Conservation (phyloP, 345 rosid species). For the Rhodamnia rubescens region DNA sequence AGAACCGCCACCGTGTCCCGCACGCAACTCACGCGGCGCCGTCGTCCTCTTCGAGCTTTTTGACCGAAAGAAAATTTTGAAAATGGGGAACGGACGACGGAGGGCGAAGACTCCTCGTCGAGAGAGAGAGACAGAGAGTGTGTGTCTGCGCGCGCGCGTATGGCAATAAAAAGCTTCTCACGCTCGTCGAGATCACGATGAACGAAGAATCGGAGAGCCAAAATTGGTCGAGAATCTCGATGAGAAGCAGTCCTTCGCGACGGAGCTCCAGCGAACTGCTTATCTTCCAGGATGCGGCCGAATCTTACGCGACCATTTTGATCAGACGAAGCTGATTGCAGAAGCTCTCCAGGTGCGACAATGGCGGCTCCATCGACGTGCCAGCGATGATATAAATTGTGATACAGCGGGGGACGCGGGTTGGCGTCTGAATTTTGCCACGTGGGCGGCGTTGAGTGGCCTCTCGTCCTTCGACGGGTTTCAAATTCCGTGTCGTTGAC, state of each 20-base stretch:
- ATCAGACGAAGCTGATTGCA: background rate
- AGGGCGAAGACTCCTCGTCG: background rate
- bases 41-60: background rate
- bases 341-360: background rate
- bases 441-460: background rate
- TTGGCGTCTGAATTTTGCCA: background rate
- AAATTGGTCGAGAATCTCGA: background rate
- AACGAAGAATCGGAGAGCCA: background rate
- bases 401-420: too few species aligned
- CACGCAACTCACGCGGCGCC: background rate
- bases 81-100: background rate
- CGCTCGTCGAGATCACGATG: background rate
- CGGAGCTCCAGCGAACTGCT: background rate
- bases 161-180: background rate
- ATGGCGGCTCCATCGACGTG: background rate
- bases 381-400: background rate
- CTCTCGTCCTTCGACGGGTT: background rate
- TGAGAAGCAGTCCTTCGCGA: background rate
- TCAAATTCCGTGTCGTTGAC: background rate
- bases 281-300: background rate
- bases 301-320: rapidly evolving
- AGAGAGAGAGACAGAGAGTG: too few species aligned
- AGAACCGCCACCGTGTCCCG: background rate
- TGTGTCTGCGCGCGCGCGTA: too few species aligned
- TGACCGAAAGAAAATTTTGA: background rate